phyloP scores from a whole-genome alignment of 1,284 basidiomycete genomes.

The Malassezia equina region DNA sequence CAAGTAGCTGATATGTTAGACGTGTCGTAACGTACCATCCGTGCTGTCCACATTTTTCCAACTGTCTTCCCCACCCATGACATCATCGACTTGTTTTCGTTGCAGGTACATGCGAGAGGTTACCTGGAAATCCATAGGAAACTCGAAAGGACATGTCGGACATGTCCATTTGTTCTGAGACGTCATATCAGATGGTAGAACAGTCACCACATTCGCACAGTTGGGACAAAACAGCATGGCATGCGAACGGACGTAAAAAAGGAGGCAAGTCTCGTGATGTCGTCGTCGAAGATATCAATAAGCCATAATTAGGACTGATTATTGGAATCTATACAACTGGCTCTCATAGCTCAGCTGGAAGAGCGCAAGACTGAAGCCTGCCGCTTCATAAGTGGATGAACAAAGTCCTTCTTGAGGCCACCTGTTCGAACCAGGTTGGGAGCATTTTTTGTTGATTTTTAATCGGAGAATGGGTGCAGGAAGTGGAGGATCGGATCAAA shows the following conservation, averaged over 20 bases:
- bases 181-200: conserved; percentile 53
- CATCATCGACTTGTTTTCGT: conserved; percentile 37
- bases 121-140: conserved; percentile 71
- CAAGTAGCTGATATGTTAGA: conserved; percentile 52
- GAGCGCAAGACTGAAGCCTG: conserved; percentile 21
- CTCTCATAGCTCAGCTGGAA: conserved; percentile 20
- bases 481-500: too few species aligned
- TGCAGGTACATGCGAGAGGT: conserved; percentile 34
- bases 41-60: conserved; percentile 94
- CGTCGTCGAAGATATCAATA: too few species aligned
- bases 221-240: conserved; percentile 86
- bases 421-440: conserved; percentile 23
- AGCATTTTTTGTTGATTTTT: conserved; percentile 13
- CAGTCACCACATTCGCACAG: conserved; percentile 79
- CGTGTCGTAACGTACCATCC: conserved; percentile 45
- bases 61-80: conserved; percentile 58
- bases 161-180: conserved; percentile 75
- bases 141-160: conserved; percentile 88
- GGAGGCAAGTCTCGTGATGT: neutral
- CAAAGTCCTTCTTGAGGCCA: conserved; percentile 20
- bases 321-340: neutral
- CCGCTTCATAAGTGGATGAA: conserved; percentile 10
- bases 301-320: too few species aligned
- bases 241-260: neutral
- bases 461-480: too few species aligned